A percentile compares a stretch with the other conserved stretches of the same genome.
Evolutionary conservation across 805 yeast genomes (phyloP).

Genomic region (Kuraishia floccosa): DNA sequence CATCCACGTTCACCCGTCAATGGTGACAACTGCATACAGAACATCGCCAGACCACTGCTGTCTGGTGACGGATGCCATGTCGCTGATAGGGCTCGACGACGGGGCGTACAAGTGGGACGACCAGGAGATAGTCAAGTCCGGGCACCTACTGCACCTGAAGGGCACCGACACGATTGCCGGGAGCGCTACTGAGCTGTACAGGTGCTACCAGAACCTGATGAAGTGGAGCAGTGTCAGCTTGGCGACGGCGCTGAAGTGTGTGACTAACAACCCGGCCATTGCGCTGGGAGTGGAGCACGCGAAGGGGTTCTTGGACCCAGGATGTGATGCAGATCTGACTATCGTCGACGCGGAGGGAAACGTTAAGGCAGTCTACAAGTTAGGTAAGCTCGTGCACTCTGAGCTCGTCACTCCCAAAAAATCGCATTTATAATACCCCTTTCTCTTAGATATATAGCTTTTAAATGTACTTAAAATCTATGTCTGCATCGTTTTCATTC

Average conservation of each 20-base stretch:
- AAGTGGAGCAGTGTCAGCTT: slow-evolving; percentile 36
- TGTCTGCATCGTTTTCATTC: too few relatives aligned
- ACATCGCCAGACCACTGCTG: slow-evolving; percentile 42
- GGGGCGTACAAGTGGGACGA: slow-evolving; percentile 43
- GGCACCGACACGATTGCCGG: slow-evolving; percentile 53
- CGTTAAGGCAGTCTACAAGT: slow-evolving; percentile 37
- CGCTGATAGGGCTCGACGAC: slow-evolving; percentile 42
- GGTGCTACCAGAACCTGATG: slow-evolving; percentile 37
- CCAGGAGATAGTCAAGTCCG: slow-evolving; percentile 34
- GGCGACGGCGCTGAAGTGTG: slow-evolving; percentile 43
- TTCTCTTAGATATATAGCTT: too few relatives aligned
- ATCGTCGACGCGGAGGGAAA: slow-evolving; percentile 30
- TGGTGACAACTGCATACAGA: slow-evolving; percentile 36
- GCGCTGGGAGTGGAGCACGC: slow-evolving; percentile 27
- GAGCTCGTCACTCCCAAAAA: too few relatives aligned
- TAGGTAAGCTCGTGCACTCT: too few relatives aligned
- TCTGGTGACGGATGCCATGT: slow-evolving; percentile 50
- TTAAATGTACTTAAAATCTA: too few relatives aligned
- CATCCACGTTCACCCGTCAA: slow-evolving; percentile 45
- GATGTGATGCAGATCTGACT: slow-evolving; percentile 48
- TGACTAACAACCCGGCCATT: slow-evolving; percentile 42
- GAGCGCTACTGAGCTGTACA: slow-evolving; percentile 42
- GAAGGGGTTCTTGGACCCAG: slow-evolving; percentile 38
- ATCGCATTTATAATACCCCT: too few relatives aligned
- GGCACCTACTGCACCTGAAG: slow-evolving; percentile 31